Percentiles rank a stretch among this genome's conserved stretches.
These are phyloP conservation scores for Ceratocystis harringtonii DNA, from an alignment of 2,329 filamentous ascomycete species.

Conservation along the genomic window DNA sequence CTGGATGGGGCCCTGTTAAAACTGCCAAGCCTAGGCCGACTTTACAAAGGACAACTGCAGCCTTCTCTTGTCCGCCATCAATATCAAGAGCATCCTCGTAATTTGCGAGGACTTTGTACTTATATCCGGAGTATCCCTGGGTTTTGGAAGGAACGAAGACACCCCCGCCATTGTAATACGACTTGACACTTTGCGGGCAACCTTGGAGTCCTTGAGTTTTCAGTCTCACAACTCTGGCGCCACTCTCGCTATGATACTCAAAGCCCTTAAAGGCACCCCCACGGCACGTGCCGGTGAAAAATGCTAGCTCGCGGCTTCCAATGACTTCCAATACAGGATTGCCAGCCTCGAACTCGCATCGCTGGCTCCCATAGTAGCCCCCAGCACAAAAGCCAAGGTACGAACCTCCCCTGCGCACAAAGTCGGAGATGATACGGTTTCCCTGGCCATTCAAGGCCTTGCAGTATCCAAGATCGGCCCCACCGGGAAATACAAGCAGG, in stretches of 20 bases:
- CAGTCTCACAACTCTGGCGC: slow-evolving; percentile 58
- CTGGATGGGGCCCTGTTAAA: slow-evolving; percentile 79
- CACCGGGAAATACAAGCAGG: slow-evolving; percentile 80
- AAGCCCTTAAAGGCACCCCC: slow-evolving; percentile 83
- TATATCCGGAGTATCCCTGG: slow-evolving; percentile 27
- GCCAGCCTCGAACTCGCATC: slow-evolving; percentile 86
- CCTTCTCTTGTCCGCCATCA: slow-evolving; percentile 55
- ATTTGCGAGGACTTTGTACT: slow-evolving; percentile 58
- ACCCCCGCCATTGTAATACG: slow-evolving; percentile 90
- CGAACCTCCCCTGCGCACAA: slow-evolving; percentile 66
- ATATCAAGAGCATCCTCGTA: slow-evolving; percentile 64
- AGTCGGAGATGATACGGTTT: slow-evolving; percentile 71
- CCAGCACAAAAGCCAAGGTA: slow-evolving; percentile 92
- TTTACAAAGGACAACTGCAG: slow-evolving; percentile 70
- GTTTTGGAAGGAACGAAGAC: slow-evolving; percentile 66
- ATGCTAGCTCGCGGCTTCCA: slow-evolving; percentile 68
- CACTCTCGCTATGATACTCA: slow-evolving; percentile 74
- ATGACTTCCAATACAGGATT: slow-evolving; percentile 62
- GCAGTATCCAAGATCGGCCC: slow-evolving; percentile 87
- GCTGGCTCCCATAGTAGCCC: slow-evolving; percentile 70
- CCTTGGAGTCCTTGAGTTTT: slow-evolving; percentile 42
- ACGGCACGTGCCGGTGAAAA: slow-evolving; percentile 75
- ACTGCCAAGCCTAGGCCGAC: slow-evolving; percentile 67
- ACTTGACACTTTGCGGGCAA: slow-evolving; percentile 48
- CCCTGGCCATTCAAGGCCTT: slow-evolving; percentile 73